Evolutionary conservation across 352 stramenopile genomes (phyloP).

Genomic region (Elongisporangium anandrum): DNA sequence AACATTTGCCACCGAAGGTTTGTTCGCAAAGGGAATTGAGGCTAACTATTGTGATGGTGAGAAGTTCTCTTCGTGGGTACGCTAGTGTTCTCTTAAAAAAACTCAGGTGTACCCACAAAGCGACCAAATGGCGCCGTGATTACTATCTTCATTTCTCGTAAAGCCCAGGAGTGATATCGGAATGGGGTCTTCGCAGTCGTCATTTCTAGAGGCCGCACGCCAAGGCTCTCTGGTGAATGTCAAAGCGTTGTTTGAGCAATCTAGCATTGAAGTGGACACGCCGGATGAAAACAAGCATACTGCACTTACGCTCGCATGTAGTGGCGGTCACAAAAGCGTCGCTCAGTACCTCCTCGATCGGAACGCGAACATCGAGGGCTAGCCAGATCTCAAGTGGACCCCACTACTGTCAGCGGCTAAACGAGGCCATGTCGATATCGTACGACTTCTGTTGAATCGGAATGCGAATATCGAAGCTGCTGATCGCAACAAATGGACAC

Average conservation of each 20-base stretch:
- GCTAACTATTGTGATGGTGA: no score
- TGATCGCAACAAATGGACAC: neutral
- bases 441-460: neutral
- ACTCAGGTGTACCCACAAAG: no score
- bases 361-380: neutral
- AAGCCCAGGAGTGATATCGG: no score
- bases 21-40: no score
- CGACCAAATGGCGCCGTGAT: no score
- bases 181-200: neutral
- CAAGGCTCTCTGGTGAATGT: neutral
- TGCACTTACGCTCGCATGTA: neutral
- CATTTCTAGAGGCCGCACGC: neutral
- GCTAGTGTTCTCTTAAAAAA: no score
- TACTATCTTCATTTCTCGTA: no score
- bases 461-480: neutral
- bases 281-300: neutral
- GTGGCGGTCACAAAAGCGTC: no score
- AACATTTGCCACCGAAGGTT: no score
- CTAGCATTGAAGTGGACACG: neutral
- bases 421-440: neutral
- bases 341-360: neutral
- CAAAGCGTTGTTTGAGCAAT: neutral
- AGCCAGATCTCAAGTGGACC: neutral
- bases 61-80: no score
- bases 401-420: neutral